Evolutionary conservation across 2,329 filamentous ascomycete genomes (phyloP), one percentile per base, ranked within the genome.

Genomic region (Fusarium sp.): DNA sequence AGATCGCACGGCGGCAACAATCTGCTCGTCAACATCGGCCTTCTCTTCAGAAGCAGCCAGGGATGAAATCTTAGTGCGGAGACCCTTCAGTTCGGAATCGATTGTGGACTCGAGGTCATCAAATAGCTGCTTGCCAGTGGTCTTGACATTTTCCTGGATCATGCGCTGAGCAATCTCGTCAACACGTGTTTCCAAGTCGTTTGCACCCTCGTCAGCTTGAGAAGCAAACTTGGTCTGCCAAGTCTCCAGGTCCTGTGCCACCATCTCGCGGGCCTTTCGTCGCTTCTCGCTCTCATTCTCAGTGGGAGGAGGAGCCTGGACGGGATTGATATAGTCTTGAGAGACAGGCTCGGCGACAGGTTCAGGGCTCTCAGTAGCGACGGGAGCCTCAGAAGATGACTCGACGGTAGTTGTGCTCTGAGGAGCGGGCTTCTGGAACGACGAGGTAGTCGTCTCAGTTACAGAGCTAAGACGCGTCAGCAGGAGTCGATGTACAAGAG

Each of bases 201-300:
- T 76, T 5, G 87, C 87, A 6, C 94, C 95, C 77, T 97, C 94
- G 65, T 97, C 92, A 8, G 94, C 94, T 10, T 94, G 94, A 64
- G 91, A 89, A 30, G 92, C 88, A 78, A 97, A 98, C 76, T 97
- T 97, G 66, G 89, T 89, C 80, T 98, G 92, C 95, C 96, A 99
- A 60, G 87, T 87, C 71, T 89, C 87, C 13, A 99, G 87, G 78
- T 99, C 96, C 46, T 91, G 88, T 2, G 90, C 86, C 43, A 98
- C 92, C 68, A 88, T 88, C 74, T 91, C 88, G 46, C 89, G 89
- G 3, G 88, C 88, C 5, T 85, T 87, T 57, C 87, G 87, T 28
- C 88, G 86, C 15, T 83, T 79, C 28, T 90, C 87, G 31, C 87
- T 84, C 60, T 89, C 87, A 36, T 82, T 78, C 53, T 85, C 77